These are phyloP conservation scores for Borovskyia barvae DNA, from an alignment of 208 protist genomes.

Conservation along the genomic window DNA sequence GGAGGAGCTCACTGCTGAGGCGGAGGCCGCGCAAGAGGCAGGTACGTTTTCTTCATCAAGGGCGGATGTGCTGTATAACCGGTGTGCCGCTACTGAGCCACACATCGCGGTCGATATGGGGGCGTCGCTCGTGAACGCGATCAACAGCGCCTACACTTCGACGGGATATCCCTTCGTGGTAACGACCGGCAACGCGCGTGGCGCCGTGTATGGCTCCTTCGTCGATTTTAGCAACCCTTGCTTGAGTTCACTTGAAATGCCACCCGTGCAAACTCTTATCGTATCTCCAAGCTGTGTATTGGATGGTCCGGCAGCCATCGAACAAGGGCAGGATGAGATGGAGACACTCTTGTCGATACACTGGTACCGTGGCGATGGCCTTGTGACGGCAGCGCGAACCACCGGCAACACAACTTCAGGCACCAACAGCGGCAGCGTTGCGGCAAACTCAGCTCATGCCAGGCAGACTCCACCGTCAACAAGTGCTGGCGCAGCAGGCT, in stretches of 20 bases:
- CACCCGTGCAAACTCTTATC: conserved; percentile 60
- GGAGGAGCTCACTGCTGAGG: conserved; percentile 10
- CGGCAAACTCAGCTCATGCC: too few relatives aligned
- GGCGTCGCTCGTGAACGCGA: conserved; percentile 60
- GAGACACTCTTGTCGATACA: conserved; percentile 46
- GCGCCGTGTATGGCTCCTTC: conserved; percentile 64
- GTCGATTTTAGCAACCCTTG: conserved; percentile 61
- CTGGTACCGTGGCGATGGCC: conserved; percentile 41
- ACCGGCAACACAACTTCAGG: conserved; percentile 1
- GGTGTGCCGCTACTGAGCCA: conserved; percentile 24
- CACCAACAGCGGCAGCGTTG: conserved; percentile 6
- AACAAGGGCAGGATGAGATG: conserved; percentile 17
- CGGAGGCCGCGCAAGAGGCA: conserved; percentile 8
- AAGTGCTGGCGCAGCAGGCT: conserved; percentile 5
- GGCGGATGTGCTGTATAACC: conserved; percentile 22
- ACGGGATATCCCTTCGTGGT: conserved; percentile 69
- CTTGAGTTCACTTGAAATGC: conserved; percentile 60
- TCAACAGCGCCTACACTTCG: conserved; percentile 74
- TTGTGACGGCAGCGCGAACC: conserved; percentile 16
- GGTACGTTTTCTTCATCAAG: conserved; percentile 14
- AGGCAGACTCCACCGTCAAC: too few relatives aligned
- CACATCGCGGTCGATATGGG: conserved; percentile 42
- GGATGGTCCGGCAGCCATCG: not conserved
- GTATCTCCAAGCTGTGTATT: conserved; percentile 15
- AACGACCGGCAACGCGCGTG: conserved; percentile 27